Evolutionary conservation across 805 yeast species (phyloP).

Genomic region (Ogataea parapolymorpha): DNA sequence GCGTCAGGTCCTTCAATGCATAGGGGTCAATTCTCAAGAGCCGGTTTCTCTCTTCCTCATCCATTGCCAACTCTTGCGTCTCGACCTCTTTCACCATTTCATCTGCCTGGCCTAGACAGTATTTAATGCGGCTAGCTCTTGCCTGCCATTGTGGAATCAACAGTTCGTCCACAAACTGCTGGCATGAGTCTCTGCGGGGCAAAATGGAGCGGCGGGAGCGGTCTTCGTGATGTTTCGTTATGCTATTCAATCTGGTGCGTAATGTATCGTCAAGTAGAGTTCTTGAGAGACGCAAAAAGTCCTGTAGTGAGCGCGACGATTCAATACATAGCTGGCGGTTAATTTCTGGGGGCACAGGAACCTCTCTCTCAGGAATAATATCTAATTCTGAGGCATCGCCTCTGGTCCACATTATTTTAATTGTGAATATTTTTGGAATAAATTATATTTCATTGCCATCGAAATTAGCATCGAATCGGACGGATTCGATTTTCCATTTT

Average conservation of each 20-base stretch:
- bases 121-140: slow-evolving; percentile 39
- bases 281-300: slow-evolving; percentile 37
- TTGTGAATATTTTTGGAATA: not conserved
- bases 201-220: slow-evolving; percentile 19
- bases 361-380: slow-evolving; percentile 22
- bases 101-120: slow-evolving; percentile 36
- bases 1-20: slow-evolving; percentile 38
- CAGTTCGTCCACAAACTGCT: slow-evolving; percentile 33
- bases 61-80: slow-evolving; percentile 18
- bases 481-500: not conserved
- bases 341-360: slow-evolving; percentile 28
- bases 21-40: slow-evolving; percentile 48
- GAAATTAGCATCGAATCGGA: not conserved
- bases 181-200: slow-evolving; percentile 31
- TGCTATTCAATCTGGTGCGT: slow-evolving; percentile 40
- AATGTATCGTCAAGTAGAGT: slow-evolving; percentile 44
- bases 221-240: slow-evolving; percentile 31
- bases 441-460: not conserved
- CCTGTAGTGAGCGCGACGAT: slow-evolving; percentile 33
- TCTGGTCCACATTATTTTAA: slow-evolving; percentile 5
- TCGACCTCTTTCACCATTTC: slow-evolving; percentile 32
- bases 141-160: slow-evolving; percentile 48
- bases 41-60: slow-evolving; percentile 20
- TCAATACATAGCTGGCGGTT: slow-evolving; percentile 31
- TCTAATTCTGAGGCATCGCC: slow-evolving; percentile 8